Conservation (phyloP, 768 basidiomycete species). For the Boletus speciosus region DNA sequence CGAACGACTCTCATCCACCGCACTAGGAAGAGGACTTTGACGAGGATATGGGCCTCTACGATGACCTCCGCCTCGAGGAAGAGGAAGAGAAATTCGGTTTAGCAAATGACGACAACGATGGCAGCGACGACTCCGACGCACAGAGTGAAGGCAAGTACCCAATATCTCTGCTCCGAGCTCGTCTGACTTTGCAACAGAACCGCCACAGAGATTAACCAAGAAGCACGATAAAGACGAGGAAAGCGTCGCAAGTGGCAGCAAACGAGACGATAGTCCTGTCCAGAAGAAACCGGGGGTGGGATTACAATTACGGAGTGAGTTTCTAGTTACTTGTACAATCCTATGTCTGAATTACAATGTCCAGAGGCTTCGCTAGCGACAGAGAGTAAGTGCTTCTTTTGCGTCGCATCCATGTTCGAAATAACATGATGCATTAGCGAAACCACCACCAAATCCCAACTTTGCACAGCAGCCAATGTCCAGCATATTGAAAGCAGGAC, state of each 20-base stretch:
- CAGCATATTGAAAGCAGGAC: slow-evolving; percentile 69
- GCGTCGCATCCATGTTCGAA: neutral
- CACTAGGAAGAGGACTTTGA: slow-evolving; percentile 93
- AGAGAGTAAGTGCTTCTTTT: slow-evolving; percentile 47
- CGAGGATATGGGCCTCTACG: slow-evolving; percentile 95
- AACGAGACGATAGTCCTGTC: slow-evolving; percentile 74
- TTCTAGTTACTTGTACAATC: slow-evolving; percentile 2
- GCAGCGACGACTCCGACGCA: slow-evolving; percentile 70
- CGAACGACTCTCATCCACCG: slow-evolving; percentile 16
- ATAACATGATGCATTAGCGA: slow-evolving; percentile 29
- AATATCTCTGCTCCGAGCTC: neutral
- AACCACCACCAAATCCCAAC: slow-evolving; percentile 78
- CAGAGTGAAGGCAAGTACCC: slow-evolving; percentile 63
- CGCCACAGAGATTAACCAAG: slow-evolving; percentile 67
- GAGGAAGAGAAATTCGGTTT: slow-evolving; percentile 93
- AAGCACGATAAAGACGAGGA: slow-evolving; percentile 74
- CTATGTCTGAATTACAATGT: slow-evolving; percentile 12
- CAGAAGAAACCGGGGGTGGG: slow-evolving; percentile 70
- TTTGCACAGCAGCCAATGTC: slow-evolving; percentile 77
- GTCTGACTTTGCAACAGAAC: slow-evolving; percentile 38
- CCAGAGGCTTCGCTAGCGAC: slow-evolving; percentile 61
- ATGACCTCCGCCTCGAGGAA: slow-evolving; percentile 95
- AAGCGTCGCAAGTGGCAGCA: slow-evolving; percentile 61
- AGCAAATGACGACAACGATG: slow-evolving; percentile 64
- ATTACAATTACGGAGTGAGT: slow-evolving; percentile 69